Base-by-base conservation (phyloP, 495 filamentous ascomycete genomes). In the Hamigera avellanea region DNA sequence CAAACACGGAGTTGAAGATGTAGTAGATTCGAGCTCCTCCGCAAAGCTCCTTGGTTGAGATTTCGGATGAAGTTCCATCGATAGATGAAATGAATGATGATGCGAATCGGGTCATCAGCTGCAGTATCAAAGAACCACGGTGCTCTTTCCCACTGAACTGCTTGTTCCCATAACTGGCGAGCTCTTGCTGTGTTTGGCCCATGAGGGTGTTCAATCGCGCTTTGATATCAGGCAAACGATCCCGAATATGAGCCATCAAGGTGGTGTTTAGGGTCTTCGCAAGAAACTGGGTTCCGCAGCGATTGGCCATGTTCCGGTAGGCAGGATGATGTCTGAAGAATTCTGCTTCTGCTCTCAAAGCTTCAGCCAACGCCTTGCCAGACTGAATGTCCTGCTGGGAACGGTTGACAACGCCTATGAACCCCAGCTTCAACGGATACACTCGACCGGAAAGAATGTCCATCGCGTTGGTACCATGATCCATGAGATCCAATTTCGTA, bases 1-100 rank as follows among this genome's bases (percentile, higher is more conserved):
- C 93, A 59, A 96, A 99, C 10, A 99, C 93, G 26, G 89, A 95
- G 58, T 99, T 99, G 69, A 99, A 99, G 35, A 99, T 96, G 59
- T 99, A 99, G 61, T 99, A 99, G 42, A 99, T 95, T 16, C 91
- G 75, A 13, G 91, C 91, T 40, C 91, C 91, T 46, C 91, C 91
- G 50, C 91, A 95, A 3, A 99, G 79, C 51, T 99, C 91, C 57
- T 96, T 96, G 6, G 91, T 99, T 6, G 93, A 95, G 41, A 99
- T 96, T 50, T 99, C 93, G 15, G 88, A 93, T 0, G 87, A 95
- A 13, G 91, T 96, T 55, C 91, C 91, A 52, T 99, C 91, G 47
- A 99, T 99, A 8, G 91, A 95, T 5, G 91, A 91, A 51, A 96
- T 95, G 64, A 99, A 99, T 2, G 87, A 93, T 1, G 87, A 86